Base-by-base conservation (phyloP, 176 grass and related monocot species). In the Eragrostis curvula region DNA sequence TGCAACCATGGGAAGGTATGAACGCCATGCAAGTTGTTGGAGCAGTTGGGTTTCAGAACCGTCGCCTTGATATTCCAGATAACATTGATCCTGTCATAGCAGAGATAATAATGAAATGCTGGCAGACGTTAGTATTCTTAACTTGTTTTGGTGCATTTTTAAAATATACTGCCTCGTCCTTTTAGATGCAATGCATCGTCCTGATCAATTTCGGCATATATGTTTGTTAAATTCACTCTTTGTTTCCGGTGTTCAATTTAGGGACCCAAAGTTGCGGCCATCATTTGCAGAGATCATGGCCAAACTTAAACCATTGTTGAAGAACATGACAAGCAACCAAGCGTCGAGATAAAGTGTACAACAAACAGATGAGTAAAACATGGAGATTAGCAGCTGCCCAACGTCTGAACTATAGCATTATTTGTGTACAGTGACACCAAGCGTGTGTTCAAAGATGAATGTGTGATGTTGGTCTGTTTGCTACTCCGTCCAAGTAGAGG, bases 1-100 rank as follows among this genome's bases (percentile, higher is more conserved):
- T 88, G 56, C 93, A 99, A 18, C 96, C 96, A 49, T 99, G 96
- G 96, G 93, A 99, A 92, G 96, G 96, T 48, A 99, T 99, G 93
- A 99, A 94, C 13, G 87, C 96, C 20, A 99, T 99, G 96, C 96
- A 99, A 90, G 96, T 99, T 29, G 96, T 99, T 69, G 96, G 93
- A 83, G 96, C 96, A 77, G 91, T 99, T 55, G 96, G 96, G 15
- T 99, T 99, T 86, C 96, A 99, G 82, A 86, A 91, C 77, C 96
- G 96, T 8, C 89, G 89, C 48, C 96, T 99, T 75, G 93, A 99
- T 27, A 89, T 99, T 77, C 96, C 96, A 77, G 89, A 91, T 90
- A 88, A 92, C 48, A 84, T 90, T 41, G 91, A 99, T 82, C 93
- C 96, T 6, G 85, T 81, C 60, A 81, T 99, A 61, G 81, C 85